Conservation (phyloP, 192 early-diverging fungal species). For the Rhizoclosmatium globosum region DNA sequence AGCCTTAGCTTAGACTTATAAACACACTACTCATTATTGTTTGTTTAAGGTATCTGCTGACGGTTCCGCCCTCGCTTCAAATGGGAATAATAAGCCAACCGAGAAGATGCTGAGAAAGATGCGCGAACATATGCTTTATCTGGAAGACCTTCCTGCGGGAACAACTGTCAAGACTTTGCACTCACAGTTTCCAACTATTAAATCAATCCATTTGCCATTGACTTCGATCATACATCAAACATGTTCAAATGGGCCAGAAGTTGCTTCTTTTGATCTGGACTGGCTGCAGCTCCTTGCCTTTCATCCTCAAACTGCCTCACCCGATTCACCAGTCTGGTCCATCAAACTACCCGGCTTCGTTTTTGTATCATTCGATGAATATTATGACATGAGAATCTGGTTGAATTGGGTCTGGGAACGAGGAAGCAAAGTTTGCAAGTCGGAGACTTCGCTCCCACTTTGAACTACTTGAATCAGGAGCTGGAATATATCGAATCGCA, state of each 20-base stretch:
- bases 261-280: not conserved
- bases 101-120: not conserved
- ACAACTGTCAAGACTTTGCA: not conserved
- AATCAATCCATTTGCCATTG: not conserved
- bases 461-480: not conserved
- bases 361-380: not conserved
- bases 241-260: conserved; percentile 1
- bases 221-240: conserved; percentile 10
- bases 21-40: conserved; percentile 37
- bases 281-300: not conserved
- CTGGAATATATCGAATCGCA: not conserved
- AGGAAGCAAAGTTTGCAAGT: not conserved
- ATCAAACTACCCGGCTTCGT: conserved; percentile 10
- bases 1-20: not conserved
- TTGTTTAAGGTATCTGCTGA: not conserved
- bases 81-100: not conserved
- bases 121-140: conserved; percentile 6
- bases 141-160: conserved; percentile 1
- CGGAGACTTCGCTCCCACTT: not conserved
- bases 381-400: not conserved
- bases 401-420: not conserved
- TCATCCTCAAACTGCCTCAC: not conserved
- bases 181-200: not conserved
- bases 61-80: too few species aligned
- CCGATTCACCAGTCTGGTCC: not conserved